Conservation (phyloP, 2,329 filamentous ascomycete genomes). For the Fusarium globosum region DNA sequence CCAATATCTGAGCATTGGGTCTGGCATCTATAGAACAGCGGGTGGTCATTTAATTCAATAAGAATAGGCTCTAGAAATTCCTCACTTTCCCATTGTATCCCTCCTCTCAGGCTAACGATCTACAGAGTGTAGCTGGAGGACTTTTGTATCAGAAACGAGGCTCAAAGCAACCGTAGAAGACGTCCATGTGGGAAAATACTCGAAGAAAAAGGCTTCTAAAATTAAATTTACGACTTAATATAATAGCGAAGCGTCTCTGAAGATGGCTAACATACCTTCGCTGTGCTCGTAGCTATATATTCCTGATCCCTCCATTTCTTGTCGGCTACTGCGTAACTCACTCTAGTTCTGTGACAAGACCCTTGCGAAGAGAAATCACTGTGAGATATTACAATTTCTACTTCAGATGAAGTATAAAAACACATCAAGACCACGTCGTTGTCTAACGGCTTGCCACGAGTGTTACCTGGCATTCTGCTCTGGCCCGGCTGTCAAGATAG, state of each 20-base stretch:
- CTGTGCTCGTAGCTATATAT: background rate
- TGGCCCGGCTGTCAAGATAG: too few relatives aligned
- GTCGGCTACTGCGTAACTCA: background rate
- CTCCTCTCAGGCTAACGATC: too few relatives aligned
- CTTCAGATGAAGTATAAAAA: rapidly evolving
- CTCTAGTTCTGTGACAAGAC: background rate
- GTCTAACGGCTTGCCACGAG: background rate
- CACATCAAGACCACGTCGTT: rapidly evolving
- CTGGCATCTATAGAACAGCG: rapidly evolving
- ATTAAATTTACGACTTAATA: rapidly evolving
- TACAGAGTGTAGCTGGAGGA: background rate
- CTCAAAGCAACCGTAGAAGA: background rate
- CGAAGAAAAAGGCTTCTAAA: rapidly evolving
- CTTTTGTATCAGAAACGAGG: background rate
- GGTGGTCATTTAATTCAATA: rapidly evolving
- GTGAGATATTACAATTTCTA: rapidly evolving
- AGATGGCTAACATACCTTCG: rapidly evolving
- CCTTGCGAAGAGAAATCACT: rapidly evolving
- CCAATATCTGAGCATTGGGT: too few relatives aligned
- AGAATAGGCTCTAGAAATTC: rapidly evolving
- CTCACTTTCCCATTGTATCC: rapidly evolving
- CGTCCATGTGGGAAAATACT: background rate
- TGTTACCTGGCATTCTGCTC: background rate
- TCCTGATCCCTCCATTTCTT: background rate
- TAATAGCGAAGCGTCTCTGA: too few relatives aligned